These are phyloP conservation scores for Trichoderma lentiforme DNA, from an alignment of 2,329 filamentous ascomycete genomes.

Conservation along the genomic window DNA sequence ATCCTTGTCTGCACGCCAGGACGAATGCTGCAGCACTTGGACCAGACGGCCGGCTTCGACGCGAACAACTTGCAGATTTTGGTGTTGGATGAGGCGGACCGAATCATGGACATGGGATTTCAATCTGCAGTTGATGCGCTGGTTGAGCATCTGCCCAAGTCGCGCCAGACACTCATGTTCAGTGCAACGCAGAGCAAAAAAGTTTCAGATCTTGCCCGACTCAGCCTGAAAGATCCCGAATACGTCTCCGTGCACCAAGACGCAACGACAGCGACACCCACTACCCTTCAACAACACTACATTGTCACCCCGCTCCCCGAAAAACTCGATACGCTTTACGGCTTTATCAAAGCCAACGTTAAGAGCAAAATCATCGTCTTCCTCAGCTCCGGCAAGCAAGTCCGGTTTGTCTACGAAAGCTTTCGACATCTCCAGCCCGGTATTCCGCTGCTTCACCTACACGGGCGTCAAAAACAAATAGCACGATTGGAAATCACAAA, in stretches of 20 bases:
- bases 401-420: conserved; percentile 90
- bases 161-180: conserved; percentile 89
- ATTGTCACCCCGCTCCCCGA: conserved; percentile 79
- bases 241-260: conserved; percentile 93
- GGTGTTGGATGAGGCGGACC: conserved; percentile 91
- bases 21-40: conserved; percentile 90
- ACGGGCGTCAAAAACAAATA: conserved; percentile 89
- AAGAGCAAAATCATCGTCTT: conserved; percentile 97
- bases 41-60: conserved; percentile 87
- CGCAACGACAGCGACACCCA: conserved; percentile 74
- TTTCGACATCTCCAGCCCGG: conserved; percentile 93
- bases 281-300: conserved; percentile 85
- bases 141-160: conserved; percentile 80
- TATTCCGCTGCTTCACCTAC: conserved; percentile 86
- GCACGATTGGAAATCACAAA: conserved; percentile 83
- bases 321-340: conserved; percentile 89
- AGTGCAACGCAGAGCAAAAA: conserved; percentile 94
- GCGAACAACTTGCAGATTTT: conserved; percentile 89
- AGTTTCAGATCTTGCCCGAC: conserved; percentile 83
- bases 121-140: conserved; percentile 87
- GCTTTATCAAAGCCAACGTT: conserved; percentile 85
- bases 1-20: conserved; percentile 95
- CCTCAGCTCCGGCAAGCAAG: conserved; percentile 91
- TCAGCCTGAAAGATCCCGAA: conserved; percentile 86
- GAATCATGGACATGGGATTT: conserved; percentile 98